These are phyloP conservation scores for Alternaria sp. DNA, from an alignment of 2,329 filamentous ascomycete genomes.

Conservation along the genomic window DNA sequence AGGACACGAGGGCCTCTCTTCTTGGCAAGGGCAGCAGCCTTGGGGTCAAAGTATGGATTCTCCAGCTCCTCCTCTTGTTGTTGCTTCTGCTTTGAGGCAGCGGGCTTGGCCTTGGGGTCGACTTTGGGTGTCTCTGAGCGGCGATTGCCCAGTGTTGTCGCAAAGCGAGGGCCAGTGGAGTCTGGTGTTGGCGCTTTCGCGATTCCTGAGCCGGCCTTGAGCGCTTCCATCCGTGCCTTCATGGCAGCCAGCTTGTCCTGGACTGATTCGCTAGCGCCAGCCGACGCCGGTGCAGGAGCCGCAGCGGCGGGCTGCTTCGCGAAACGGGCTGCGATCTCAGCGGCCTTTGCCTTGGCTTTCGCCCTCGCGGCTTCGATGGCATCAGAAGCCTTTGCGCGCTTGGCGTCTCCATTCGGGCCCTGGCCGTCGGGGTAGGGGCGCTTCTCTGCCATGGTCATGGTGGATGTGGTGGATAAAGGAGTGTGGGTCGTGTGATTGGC, in stretches of 20 bases:
- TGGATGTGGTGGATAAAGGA: constrained; percentile 1
- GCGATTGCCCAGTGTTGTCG: constrained; percentile 62
- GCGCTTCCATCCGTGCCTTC: constrained; percentile 38
- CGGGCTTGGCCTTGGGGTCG: constrained; percentile 35
- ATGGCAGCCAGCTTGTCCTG: constrained; percentile 38
- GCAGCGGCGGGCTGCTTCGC: constrained; percentile 29
- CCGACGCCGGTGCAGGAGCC: constrained; percentile 17
- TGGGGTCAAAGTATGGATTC: constrained; percentile 86
- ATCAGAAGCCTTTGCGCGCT: constrained; percentile 49
- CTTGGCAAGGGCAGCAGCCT: constrained; percentile 60
- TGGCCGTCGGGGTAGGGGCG: constrained; percentile 49
- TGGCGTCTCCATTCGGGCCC: constrained; percentile 38
- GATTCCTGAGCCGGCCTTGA: constrained; percentile 68
- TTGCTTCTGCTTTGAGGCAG: constrained; percentile 42
- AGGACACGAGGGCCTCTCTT: constrained; percentile 72
- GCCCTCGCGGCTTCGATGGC: constrained; percentile 42
- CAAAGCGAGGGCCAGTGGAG: constrained; percentile 59
- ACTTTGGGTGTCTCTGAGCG: constrained; percentile 51
- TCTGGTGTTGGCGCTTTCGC: constrained; percentile 44
- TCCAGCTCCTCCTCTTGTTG: constrained; percentile 64
- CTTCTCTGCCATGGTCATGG: constrained; percentile 51
- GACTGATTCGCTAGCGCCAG: constrained; percentile 17
- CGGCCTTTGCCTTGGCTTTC: constrained; percentile 43
- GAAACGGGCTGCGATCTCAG: constrained; percentile 43
- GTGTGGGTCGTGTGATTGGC: neutral